Evolutionary conservation across 2,329 filamentous ascomycete genomes (phyloP).

Genomic region (Aspergillus sp.): DNA sequence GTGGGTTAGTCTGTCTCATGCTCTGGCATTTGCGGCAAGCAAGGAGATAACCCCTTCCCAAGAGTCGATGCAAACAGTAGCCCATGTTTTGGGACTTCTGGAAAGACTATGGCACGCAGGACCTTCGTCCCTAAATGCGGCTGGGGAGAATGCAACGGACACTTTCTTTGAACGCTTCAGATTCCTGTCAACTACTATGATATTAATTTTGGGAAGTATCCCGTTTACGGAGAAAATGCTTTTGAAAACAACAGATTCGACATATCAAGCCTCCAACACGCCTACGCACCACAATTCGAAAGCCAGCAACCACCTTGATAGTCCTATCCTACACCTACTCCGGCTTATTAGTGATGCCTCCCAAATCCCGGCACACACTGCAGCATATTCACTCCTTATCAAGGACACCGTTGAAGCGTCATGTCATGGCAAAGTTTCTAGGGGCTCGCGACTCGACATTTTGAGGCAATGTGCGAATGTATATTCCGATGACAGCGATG

Average conservation of each 20-base stretch:
- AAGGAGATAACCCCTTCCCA: slow-evolving; percentile 89
- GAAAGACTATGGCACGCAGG: slow-evolving; percentile 67
- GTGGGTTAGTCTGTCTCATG: slow-evolving; percentile 60
- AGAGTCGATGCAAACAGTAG: slow-evolving; percentile 79
- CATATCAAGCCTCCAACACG: slow-evolving; percentile 49
- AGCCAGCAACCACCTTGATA: slow-evolving; percentile 30
- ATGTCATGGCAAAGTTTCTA: slow-evolving; percentile 34
- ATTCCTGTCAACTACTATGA: slow-evolving; percentile 52
- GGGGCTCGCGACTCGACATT: slow-evolving; percentile 39
- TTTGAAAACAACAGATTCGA: slow-evolving; percentile 55
- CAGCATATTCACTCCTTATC: slow-evolving; percentile 31
- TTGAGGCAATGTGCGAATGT: slow-evolving; percentile 39
- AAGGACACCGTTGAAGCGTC: slow-evolving; percentile 32
- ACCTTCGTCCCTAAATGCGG: slow-evolving; percentile 39
- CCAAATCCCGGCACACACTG: slow-evolving; percentile 18
- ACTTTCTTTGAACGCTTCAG: slow-evolving; percentile 51
- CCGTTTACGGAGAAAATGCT: slow-evolving; percentile 53
- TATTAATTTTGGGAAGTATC: slow-evolving; percentile 51
- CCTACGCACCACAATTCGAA: slow-evolving; percentile 33
- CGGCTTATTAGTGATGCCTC: slow-evolving; percentile 30
- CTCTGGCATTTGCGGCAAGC: slow-evolving; percentile 61
- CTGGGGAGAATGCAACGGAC: slow-evolving; percentile 27
- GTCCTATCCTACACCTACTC: slow-evolving; percentile 42
- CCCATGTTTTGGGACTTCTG: slow-evolving; percentile 68
- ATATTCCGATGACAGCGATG: slow-evolving; percentile 18